Evolutionary conservation across 2,329 filamentous ascomycete genomes (phyloP), one percentile per base, ranked within the genome.

Genomic region (Cladobotryum protrusum): DNA sequence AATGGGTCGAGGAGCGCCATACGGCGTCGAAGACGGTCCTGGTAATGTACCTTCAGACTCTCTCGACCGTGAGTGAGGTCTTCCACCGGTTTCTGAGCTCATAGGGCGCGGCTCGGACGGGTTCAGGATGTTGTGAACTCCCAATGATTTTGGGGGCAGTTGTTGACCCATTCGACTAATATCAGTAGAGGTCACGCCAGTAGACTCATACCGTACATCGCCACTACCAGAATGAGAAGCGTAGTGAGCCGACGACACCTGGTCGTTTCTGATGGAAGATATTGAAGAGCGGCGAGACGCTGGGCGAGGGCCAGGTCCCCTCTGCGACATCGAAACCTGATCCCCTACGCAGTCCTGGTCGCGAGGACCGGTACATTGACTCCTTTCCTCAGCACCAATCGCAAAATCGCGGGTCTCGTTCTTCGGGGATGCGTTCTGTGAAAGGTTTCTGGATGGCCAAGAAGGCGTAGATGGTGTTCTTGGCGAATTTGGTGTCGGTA

Each of bases 251-350:
- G 61, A 57, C 20, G 63, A 59, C 48, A 45, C 44, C 47, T 60
- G 60, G 43, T 62, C 59, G 56, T 66, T 65, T 62, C 64, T 63
- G 54, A 67, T 59, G 54, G 74, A 69, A 49, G 73, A 75, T 59
- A 66, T 70, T 56, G 73, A 71, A 56, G 70, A 67, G 59, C 67
- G 72, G 63, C 71, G 75, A 69, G 77, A 77, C 65, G 72, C 68
- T 73, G 78, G 73, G 66, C 69, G 73, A 76, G 77, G 71, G 68
- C 71, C 72, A 74, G 74, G 67, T 62, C 73, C 75, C 72, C 74
- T 76, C 73, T 81, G 78, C 72, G 79, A 82, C 81, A 84, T 84
- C 72, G 78, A 76, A 72, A 71, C 71, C 76, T 74, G 74, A 69
- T 79, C 77, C 73, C 78, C 76, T 74, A 68, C 71, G 67, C 69